A percentile compares a stretch with the other conserved stretches of the same genome.
Evolutionary conservation across 371 early-diverging fungal species (phyloP).

Genomic region (Parasitella parasitica): DNA sequence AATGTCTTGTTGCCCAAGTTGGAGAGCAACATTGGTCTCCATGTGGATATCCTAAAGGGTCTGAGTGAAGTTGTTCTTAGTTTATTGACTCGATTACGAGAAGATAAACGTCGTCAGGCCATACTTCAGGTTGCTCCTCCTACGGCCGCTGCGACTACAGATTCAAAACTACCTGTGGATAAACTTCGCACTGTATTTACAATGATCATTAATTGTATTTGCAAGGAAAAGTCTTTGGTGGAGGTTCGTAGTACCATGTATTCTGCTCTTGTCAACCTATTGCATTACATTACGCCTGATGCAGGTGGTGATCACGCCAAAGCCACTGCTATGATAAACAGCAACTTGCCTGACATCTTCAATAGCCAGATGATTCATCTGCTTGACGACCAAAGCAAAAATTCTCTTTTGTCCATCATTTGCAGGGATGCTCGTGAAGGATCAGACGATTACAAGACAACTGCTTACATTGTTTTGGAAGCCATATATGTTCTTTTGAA

Average conservation of each 20-base stretch:
- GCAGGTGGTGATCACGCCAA: conserved; percentile 2
- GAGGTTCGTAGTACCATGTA: conserved; percentile 79
- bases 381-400: conserved; percentile 45
- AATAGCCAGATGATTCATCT: conserved; percentile 55
- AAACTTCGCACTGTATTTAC: conserved; percentile 53
- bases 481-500: conserved; percentile 43
- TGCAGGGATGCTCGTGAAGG: conserved; percentile 85
- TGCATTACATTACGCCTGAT: conserved; percentile 54
- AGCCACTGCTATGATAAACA: neutral
- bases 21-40: neutral
- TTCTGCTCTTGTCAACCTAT: conserved; percentile 65
- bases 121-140: neutral
- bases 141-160: neutral
- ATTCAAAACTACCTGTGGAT: conserved; percentile 49
- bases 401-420: conserved; percentile 60
- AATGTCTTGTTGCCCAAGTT: conserved; percentile 52
- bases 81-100: conserved; percentile 43
- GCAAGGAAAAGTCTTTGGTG: conserved; percentile 51
- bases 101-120: conserved; percentile 16
- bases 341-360: neutral
- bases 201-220: conserved; percentile 63
- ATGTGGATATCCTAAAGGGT: conserved; percentile 37
- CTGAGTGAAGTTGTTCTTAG: conserved; percentile 49
- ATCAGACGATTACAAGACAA: conserved; percentile 75
- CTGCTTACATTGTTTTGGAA: conserved; percentile 78